Evolutionary conservation across 768 basidiomycete genomes (phyloP).

Genomic region (Mycena galericulata): DNA sequence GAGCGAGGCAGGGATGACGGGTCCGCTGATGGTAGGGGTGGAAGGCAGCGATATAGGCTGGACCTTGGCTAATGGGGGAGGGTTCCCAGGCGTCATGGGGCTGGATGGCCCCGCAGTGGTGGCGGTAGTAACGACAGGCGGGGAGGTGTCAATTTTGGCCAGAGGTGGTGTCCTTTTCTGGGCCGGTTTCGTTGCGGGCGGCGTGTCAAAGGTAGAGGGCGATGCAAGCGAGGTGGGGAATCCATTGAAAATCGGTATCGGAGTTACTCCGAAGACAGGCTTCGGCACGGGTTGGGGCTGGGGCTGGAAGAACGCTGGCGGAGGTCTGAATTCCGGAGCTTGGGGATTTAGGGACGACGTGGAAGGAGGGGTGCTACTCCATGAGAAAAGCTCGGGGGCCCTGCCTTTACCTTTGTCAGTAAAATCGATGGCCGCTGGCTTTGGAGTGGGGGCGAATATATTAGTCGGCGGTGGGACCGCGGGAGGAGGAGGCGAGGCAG

Average conservation of each 20-base stretch:
- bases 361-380: conserved; percentile 3
- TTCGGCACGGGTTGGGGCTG: conserved; percentile 22
- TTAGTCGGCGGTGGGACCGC: conserved; percentile 8
- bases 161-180: conserved; percentile 44
- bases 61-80: conserved; percentile 53
- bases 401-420: conserved; percentile 30
- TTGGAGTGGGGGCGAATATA: conserved; percentile 31
- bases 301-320: conserved; percentile 20
- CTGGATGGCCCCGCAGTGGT: conserved; percentile 10
- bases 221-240: conserved; percentile 31
- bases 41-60: conserved; percentile 61
- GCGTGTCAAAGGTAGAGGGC: conserved; percentile 41
- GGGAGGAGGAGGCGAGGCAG: conserved; percentile 39
- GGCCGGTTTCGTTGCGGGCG: conserved; percentile 27
- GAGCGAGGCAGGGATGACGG: neutral
- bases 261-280: conserved; percentile 33
- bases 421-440: conserved; percentile 12
- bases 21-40: conserved; percentile 51
- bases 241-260: conserved; percentile 32
- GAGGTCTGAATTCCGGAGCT: conserved; percentile 31
- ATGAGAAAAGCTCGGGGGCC: conserved; percentile 12
- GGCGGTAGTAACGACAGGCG: conserved; percentile 8
- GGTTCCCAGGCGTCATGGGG: conserved; percentile 44
- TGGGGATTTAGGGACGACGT: conserved; percentile 26
- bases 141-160: conserved; percentile 49